A percentile compares a stretch with the other conserved stretches of the same genome.
Evolutionary conservation across 495 filamentous ascomycete species (phyloP).

Genomic region (Aspergillus egyptiacus): DNA sequence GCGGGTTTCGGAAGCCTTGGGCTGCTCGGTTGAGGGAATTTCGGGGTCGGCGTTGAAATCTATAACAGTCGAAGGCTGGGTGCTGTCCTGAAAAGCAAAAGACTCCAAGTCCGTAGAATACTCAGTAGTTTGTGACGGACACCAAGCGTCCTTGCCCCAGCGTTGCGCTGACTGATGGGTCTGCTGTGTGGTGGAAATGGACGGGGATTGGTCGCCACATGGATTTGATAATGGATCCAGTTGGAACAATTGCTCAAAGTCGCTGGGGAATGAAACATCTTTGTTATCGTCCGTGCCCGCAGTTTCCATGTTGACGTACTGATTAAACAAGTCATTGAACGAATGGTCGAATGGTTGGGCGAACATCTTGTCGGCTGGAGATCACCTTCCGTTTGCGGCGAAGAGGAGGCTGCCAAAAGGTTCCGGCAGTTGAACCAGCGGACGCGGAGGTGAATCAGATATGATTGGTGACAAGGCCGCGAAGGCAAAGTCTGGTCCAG

Average conservation of each 20-base stretch:
- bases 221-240: slow-evolving; percentile 39
- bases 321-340: slow-evolving; percentile 48
- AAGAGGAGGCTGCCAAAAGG: slow-evolving; percentile 23
- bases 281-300: slow-evolving; percentile 38
- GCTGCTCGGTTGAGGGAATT: slow-evolving; percentile 20
- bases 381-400: slow-evolving; percentile 45
- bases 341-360: slow-evolving; percentile 46
- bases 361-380: slow-evolving; percentile 34
- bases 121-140: slow-evolving; percentile 31
- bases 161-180: slow-evolving; percentile 34
- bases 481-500: slow-evolving; percentile 13
- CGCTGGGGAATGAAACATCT: slow-evolving; percentile 38
- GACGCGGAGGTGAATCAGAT: slow-evolving; percentile 7
- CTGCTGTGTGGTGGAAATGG: slow-evolving; percentile 33
- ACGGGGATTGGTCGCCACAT: slow-evolving; percentile 42
- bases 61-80: slow-evolving; percentile 38
- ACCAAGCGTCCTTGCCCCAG: slow-evolving; percentile 38
- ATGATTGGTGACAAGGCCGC: slow-evolving; percentile 27
- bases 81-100: slow-evolving; percentile 35
- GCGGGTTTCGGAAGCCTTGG: slow-evolving; percentile 15
- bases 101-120: slow-evolving; percentile 22
- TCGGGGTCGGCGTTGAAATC: slow-evolving; percentile 32
- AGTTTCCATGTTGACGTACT: slow-evolving; percentile 46
- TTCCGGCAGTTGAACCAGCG: slow-evolving; percentile 17
- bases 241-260: slow-evolving; percentile 42